Conservation (phyloP, 2,329 filamentous ascomycete species). For the Arthroderma sp. region DNA sequence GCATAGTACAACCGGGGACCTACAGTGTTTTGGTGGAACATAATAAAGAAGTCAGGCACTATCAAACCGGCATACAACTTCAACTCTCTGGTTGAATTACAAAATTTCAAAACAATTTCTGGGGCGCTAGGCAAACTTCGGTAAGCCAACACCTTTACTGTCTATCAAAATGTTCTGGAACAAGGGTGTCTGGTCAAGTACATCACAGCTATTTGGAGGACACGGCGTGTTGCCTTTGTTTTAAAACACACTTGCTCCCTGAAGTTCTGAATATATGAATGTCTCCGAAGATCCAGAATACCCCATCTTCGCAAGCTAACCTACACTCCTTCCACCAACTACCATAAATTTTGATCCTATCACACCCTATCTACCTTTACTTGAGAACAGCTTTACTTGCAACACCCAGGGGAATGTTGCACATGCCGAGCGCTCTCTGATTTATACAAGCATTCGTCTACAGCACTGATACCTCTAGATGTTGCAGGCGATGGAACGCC, state of each 20-base stretch:
- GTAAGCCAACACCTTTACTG: neutral
- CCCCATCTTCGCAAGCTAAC: neutral
- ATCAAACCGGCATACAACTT: slow-evolving; percentile 14
- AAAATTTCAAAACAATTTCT: slow-evolving; percentile 11
- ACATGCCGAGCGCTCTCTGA: neutral
- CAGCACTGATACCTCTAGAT: slow-evolving; percentile 3
- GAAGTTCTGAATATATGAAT: neutral
- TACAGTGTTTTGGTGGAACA: slow-evolving; percentile 25
- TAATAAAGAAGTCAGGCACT: slow-evolving; percentile 18
- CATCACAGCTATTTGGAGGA: neutral
- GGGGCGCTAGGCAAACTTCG: slow-evolving; percentile 5
- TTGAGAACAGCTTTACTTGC: neutral
- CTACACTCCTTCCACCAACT: neutral
- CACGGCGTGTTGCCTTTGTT: neutral
- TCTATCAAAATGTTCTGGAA: slow-evolving; percentile 5
- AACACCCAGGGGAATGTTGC: neutral
- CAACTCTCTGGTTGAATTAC: slow-evolving; percentile 6
- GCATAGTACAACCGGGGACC: slow-evolving; percentile 22
- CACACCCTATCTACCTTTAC: neutral
- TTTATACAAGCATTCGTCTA: slow-evolving; percentile 7
- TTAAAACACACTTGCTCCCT: slow-evolving; percentile 2
- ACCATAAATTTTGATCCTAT: neutral
- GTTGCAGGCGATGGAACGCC: slow-evolving; percentile 18
- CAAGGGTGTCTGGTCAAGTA: neutral
- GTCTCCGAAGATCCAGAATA: neutral